Percentiles rank a stretch among this genome's conserved stretches.
These are phyloP conservation scores for Tetrahymena thermophila DNA, from an alignment of 73 alveolate genomes.

Conservation along the genomic window DNA sequence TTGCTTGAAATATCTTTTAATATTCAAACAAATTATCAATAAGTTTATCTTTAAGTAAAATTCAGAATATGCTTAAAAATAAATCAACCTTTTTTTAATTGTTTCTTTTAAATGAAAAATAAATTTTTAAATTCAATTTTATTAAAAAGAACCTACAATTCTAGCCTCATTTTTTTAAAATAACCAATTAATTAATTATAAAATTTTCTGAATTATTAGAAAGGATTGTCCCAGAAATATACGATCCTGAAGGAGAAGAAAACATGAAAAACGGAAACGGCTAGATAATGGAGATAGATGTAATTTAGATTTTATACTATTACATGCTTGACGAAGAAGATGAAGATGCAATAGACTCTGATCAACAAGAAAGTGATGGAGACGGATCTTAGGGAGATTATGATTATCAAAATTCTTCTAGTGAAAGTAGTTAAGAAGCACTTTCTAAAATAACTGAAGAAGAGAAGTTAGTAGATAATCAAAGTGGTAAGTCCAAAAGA, in stretches of 20 bases:
- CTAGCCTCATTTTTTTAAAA: no score
- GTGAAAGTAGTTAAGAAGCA: neutral
- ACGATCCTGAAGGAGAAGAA: neutral
- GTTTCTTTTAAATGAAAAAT: no score
- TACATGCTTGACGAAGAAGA: neutral
- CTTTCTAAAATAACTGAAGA: neutral
- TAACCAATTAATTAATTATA: no score
- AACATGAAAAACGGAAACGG: neutral
- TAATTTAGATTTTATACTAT: neutral
- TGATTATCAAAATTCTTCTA: neutral
- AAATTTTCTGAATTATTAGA: no score
- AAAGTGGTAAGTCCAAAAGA: neutral
- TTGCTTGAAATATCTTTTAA: no score
- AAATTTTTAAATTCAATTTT: no score
- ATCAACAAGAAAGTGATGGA: neutral
- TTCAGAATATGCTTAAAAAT: no score
- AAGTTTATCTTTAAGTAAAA: no score
- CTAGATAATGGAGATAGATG: neutral
- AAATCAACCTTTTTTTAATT: no score
- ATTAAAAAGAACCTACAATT: no score
- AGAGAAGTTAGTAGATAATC: neutral
- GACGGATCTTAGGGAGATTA: neutral
- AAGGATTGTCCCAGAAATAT: neutral
- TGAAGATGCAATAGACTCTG: neutral
- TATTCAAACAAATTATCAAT: no score